Evolutionary conservation across 257 asterid genomes (phyloP), one percentile per base, ranked within the genome.

Genomic region (Nyctanthes arbortristis): DNA sequence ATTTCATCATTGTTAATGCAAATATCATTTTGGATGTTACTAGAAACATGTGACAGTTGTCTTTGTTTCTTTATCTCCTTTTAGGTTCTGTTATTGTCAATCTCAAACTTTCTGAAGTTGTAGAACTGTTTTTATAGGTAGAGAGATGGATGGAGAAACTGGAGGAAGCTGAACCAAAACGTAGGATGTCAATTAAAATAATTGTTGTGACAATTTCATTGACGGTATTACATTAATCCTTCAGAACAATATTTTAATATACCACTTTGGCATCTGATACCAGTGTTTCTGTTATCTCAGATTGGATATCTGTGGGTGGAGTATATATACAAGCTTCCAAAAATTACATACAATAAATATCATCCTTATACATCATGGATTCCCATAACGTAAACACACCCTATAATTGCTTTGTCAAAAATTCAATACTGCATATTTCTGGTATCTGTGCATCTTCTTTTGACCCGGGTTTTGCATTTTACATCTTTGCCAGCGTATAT

Each of bases 361-460:
- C 99, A 93, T 72, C 97, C 99, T 1, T 93, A 93, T 88, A 93
- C 99, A 14, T 93, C 99, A 65, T 93, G 97, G 97, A 91, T 93
- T 69, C 99, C 99, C 52, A 91, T 91, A 67, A 85, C 95, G 99
- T 93, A 56, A 25, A 84, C 12, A 68, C 61, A 68, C 10, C 77
- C 63, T 29, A 63, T 30, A 36, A 33, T 49, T 66, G 47, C 28
- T 71, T 61, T 49, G n/a, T 34, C 45, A 22, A 37, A 70, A 31
- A 37, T 39, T 43, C 2, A n/a, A 30, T 65, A 25, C 18, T 68
- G 16, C 58, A 67, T 69, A 63, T 63, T 56, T 65, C 75, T 25
- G 25, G 37, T 70, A 66, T 56, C 14, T 7, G 32, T 27, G 24
- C 28, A 60, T 27, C 55, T 66, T 12, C 9, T 73, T 22, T 56